Evolutionary conservation across 495 filamentous ascomycete species (phyloP).

Genomic region (Neurospora sp.): DNA sequence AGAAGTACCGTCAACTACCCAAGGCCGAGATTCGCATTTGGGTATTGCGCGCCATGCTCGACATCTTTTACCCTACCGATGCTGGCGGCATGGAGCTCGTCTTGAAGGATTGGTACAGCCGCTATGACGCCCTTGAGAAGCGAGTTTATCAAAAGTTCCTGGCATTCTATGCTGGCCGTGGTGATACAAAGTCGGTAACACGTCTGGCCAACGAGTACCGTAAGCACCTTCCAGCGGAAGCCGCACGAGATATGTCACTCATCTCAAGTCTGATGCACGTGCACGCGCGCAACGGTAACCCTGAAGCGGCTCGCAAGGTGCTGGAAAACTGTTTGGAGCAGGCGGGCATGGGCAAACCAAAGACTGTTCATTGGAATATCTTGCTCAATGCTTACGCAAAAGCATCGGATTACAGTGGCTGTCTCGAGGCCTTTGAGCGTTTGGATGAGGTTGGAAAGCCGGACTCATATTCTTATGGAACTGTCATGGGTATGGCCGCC

Average conservation of each 20-base stretch:
- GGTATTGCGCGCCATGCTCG: slow-evolving; percentile 11
- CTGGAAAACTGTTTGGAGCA: slow-evolving; percentile 48
- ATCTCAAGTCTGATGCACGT: slow-evolving; percentile 48
- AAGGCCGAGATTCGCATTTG: slow-evolving; percentile 1
- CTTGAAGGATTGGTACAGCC: slow-evolving; percentile 42
- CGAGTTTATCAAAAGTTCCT: slow-evolving; percentile 40
- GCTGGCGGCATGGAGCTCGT: slow-evolving; percentile 37
- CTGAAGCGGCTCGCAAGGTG: slow-evolving; percentile 41
- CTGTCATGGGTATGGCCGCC: slow-evolving; percentile 60
- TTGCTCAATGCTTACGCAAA: slow-evolving; percentile 61
- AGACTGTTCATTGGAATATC: slow-evolving; percentile 56
- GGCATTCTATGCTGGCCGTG: slow-evolving; percentile 41
- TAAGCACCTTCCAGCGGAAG: slow-evolving; percentile 20
- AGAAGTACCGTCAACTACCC: slow-evolving; percentile 25
- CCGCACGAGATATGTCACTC: slow-evolving; percentile 23
- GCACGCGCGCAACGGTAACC: slow-evolving; percentile 54
- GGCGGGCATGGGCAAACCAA: slow-evolving; percentile 43
- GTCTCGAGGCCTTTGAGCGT: slow-evolving; percentile 46
- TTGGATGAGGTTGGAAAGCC: slow-evolving; percentile 41
- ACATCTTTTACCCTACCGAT: slow-evolving; percentile 28
- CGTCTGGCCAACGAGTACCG: slow-evolving; percentile 47
- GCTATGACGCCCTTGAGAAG: slow-evolving; percentile 25
- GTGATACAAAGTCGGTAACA: slow-evolving; percentile 39
- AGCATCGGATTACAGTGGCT: slow-evolving; percentile 53
- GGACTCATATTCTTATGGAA: slow-evolving; percentile 53